A percentile compares a stretch with the other conserved stretches of the same genome.
Evolutionary conservation across 2,329 filamentous ascomycete genomes (phyloP).

Genomic region (Drechslera avenae): DNA sequence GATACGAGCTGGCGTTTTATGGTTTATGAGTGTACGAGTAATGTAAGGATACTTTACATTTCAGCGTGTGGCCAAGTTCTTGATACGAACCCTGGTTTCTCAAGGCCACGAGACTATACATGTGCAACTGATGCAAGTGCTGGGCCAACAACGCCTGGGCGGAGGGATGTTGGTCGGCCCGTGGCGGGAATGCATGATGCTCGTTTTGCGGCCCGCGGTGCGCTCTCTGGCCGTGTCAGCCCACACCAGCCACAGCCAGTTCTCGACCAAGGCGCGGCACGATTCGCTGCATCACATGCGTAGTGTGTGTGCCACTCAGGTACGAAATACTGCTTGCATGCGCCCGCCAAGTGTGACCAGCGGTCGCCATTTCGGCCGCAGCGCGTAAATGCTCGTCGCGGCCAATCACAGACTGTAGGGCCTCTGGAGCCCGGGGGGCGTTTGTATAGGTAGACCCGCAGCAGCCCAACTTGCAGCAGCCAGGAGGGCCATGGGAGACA

Average conservation of each 20-base stretch:
- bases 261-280: not conserved
- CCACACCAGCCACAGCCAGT: constrained; percentile 6
- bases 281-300: constrained; percentile 5
- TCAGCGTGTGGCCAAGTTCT: not conserved
- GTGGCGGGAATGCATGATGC: constrained; percentile 8
- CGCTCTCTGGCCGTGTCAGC: not conserved
- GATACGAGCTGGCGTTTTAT: not conserved
- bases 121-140: no score
- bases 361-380: constrained; percentile 36
- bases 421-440: constrained; percentile 22
- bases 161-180: constrained; percentile 5
- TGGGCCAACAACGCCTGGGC: no score
- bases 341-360: constrained; percentile 43
- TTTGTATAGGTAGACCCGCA: constrained; percentile 20
- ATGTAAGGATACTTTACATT: constrained; percentile 1
- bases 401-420: constrained; percentile 32
- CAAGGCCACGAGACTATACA: no score
- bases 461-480: constrained; percentile 31
- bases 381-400: constrained; percentile 31
- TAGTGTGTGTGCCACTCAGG: constrained; percentile 23
- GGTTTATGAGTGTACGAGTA: constrained; percentile 19
- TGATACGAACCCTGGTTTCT: not conserved
- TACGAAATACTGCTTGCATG: constrained; percentile 27
- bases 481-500: constrained; percentile 18
- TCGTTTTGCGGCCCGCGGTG: constrained; percentile 11